These are phyloP conservation scores for Gaeumannomyces tritici DNA, from an alignment of 2,329 filamentous ascomycete genomes.

Conservation along the genomic window DNA sequence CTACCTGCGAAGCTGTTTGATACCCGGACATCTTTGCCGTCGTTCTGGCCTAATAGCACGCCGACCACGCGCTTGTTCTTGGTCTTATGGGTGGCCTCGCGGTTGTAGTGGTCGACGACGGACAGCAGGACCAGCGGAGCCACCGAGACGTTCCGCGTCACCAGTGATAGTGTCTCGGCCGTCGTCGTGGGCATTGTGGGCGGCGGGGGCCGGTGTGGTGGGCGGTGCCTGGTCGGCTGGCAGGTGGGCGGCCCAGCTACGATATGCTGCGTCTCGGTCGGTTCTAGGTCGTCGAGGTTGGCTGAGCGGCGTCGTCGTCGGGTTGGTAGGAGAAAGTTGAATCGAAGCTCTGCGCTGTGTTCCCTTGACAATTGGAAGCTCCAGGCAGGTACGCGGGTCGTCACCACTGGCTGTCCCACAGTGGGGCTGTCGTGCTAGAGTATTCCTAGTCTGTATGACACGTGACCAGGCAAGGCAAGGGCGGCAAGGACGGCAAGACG, in stretches of 20 bases:
- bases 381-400: neutral
- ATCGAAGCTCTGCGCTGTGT: neutral
- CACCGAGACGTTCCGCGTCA: conserved; percentile 91
- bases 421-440: no score
- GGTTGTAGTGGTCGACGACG: conserved; percentile 96
- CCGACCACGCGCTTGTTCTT: conserved; percentile 81
- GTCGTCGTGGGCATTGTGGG: conserved; percentile 85
- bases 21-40: conserved; percentile 90
- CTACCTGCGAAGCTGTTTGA: conserved; percentile 98
- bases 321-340: neutral
- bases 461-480: no score
- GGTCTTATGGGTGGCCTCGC: conserved; percentile 79
- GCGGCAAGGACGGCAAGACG: no score
- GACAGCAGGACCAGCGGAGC: conserved; percentile 96
- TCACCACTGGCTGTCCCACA: neutral
- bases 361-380: neutral
- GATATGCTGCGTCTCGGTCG: neutral
- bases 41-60: conserved; percentile 88
- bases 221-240: neutral
- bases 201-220: conserved; percentile 7
- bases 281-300: neutral
- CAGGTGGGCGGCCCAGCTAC: neutral
- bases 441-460: no score
- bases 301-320: neutral
- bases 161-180: conserved; percentile 89